Evolutionary conservation across 2,329 filamentous ascomycete genomes (phyloP).

Genomic region (Fusarium poae): DNA sequence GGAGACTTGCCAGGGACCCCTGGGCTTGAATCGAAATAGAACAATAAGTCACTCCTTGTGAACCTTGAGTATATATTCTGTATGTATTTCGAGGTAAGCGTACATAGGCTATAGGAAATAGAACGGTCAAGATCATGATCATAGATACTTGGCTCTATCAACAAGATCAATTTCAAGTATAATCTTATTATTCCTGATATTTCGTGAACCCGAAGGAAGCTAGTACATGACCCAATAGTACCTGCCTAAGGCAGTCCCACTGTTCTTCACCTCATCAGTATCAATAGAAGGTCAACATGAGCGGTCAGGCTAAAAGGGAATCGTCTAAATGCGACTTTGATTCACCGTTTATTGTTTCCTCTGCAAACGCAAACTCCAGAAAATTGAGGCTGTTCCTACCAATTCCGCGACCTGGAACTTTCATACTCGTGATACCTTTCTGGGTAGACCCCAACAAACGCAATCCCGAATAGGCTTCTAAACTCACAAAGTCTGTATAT

Average conservation of each 20-base stretch:
- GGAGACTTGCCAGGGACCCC: neutral
- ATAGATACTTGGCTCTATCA: neutral
- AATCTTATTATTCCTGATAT: neutral
- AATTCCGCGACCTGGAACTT: neutral
- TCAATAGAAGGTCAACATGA: conserved; percentile 20
- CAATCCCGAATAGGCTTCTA: neutral
- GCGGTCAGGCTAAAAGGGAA: conserved; percentile 26
- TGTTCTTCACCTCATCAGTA: conserved; percentile 22
- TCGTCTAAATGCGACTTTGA: conserved; percentile 7
- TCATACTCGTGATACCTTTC: neutral
- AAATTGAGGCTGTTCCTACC: neutral
- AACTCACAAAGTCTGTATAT: conserved; percentile 5
- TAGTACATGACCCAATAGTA: conserved; percentile 18
- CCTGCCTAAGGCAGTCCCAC: conserved; percentile 18
- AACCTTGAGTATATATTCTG: neutral
- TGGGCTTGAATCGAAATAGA: neutral
- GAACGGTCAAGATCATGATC: neutral
- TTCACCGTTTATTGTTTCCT: neutral
- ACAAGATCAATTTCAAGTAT: neutral
- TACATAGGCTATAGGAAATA: neutral
- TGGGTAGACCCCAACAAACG: conserved; percentile 3
- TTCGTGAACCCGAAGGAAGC: conserved; percentile 8
- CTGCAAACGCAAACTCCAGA: neutral
- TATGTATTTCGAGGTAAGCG: neutral
- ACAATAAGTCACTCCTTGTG: neutral